Base-by-base conservation (phyloP, 2,329 filamentous ascomycete species). In the Volutella citrinella region DNA sequence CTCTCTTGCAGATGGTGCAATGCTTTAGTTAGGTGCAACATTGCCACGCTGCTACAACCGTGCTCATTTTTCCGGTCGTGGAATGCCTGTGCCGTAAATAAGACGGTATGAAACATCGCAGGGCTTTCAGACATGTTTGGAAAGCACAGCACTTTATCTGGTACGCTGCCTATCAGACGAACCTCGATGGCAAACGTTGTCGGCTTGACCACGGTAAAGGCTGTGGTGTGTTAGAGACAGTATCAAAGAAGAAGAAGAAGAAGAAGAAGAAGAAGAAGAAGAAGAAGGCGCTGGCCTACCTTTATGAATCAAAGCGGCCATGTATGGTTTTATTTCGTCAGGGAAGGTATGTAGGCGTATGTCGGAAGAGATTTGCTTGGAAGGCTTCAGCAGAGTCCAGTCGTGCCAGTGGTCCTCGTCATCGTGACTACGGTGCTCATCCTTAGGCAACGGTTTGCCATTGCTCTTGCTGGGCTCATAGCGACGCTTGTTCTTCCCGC, bases 61-160 rank as follows among this genome's bases (percentile, higher is more conserved):
- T 30, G 17, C 2, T 27, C 27, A 1, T 37, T 20, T 2, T 41
- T 31, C 9, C 39, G 10, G n/a, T 54, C 53, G 8, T 40, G 36
- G 16, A 51, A 52, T 4, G 49, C 41, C 17, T 54, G 53, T 7
- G 47, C 38, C 3, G 46, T 43, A 22, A 51, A 54, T 3, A 55
- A 14, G 5, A 51, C 37, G 1, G 53, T 46, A 23, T 54, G 52
- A 6, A 53, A 23, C 31, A 55, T 38, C 6, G 43, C 52, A 3
- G 48, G 49, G 14, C 47, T 23, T 1, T 37, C 24, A 1, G 47
- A 21, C 10, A 56, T 30, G 22, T 45, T 40, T 10, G 30, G 27
- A 18, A 53, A 40, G 25, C 49, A 52, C 26, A 49, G 51, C 11
- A 54, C 19, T 5, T 37, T 30, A 3, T 36, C 19, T 6, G 30